Evolutionary conservation across 306 rosid genomes (phyloP).

Genomic region (Nissolia schottii): DNA sequence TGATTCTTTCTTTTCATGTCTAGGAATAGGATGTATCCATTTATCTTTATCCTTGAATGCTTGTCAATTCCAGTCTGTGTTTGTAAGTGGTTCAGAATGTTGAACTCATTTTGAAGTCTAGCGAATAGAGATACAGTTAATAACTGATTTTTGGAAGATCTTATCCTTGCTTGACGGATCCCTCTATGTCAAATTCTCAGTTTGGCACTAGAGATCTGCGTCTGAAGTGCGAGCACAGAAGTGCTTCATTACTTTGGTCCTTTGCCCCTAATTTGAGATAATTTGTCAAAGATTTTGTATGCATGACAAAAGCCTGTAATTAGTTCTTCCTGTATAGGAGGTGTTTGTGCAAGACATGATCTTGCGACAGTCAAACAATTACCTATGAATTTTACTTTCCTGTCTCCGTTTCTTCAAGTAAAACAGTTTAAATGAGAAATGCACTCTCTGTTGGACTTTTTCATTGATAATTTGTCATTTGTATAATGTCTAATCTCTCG

Average conservation of each 20-base stretch:
- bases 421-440: conserved; percentile 1
- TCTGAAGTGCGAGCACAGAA: neutral
- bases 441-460: neutral
- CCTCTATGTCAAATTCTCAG: neutral
- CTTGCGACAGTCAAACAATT: too few species aligned
- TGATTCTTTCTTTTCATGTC: neutral
- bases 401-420: neutral
- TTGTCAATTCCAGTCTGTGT: neutral
- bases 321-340: neutral
- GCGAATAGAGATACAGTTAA: neutral
- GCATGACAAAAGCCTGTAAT: neutral
- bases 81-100: neutral
- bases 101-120: neutral
- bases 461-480: neutral
- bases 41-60: too few species aligned
- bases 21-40: neutral
- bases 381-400: too few species aligned
- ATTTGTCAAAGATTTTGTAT: neutral
- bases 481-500: neutral
- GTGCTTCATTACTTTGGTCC: neutral
- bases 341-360: too few species aligned
- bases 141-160: neutral
- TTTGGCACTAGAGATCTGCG: neutral
- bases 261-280: neutral
- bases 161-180: neutral